Base-by-base conservation (phyloP, 2,329 filamentous ascomycete genomes). In the Hypoxylon sp. region DNA sequence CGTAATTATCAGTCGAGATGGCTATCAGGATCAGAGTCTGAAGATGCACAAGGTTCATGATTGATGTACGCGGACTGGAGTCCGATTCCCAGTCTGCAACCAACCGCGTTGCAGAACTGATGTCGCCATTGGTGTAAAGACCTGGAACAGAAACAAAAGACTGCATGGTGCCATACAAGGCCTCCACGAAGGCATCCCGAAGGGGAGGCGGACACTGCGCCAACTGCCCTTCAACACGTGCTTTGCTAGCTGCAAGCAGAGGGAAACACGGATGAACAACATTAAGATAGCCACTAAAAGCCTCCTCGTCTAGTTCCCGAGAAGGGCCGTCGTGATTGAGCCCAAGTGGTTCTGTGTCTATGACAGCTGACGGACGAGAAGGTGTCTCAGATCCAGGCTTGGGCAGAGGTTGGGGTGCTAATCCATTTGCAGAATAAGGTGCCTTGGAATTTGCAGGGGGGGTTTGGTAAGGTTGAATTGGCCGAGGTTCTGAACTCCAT, bases 231-330 rank as follows among this genome's bases (percentile, higher is more conserved):
- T 86, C 83, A 8, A 91, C 75, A n/a, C 82, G 81, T 13, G 78
- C 76, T 70, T 85, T 88, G 56, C 78, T 86, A 54, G 81, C 81
- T 1, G 89, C 84, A 11, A 93, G 79, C 46, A 93, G 80, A 0
- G 90, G 90, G 59, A 91, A 88, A 3, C 85, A 85, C 13, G 87
- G 86, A 69, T 92, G 89, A 19, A 92, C 85, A 13, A 85, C 79
- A 4, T 81, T 81, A 55, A 91, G 83, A 68, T 92, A 92, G 66
- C 80, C 80, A 48, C 81, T 77, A 51, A 84, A 82, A 3, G 78
- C 77, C 24, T 74, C 75, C 26, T 84, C 82, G 17, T 84, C 80
- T 13, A 83, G 68, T 46, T 78, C 78, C 3, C 75, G 76, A 1
- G 72, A 51, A 28, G 73, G 63, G 11, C 71, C 73, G 24, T 80